Percentiles rank a stretch among this genome's conserved stretches.
Conservation (phyloP, 257 asterid species). For the Nyctanthes arbortristis region DNA sequence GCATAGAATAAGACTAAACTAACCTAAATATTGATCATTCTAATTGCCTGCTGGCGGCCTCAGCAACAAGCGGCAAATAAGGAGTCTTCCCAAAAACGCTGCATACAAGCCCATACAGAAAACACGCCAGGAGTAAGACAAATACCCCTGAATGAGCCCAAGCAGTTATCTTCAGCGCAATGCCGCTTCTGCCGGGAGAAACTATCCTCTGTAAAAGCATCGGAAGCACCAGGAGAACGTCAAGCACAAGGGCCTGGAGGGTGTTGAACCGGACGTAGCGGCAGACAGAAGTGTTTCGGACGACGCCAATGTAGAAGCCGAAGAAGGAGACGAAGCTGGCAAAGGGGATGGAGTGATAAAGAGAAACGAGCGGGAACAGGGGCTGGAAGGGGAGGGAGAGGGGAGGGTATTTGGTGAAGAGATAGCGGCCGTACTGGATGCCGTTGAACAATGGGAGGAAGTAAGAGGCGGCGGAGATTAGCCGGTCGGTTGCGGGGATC, state of each 20-base stretch:
- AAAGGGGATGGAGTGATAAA: no score
- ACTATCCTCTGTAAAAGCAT: constrained; percentile 75
- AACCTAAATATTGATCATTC: constrained; percentile 20
- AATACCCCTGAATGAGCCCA: constrained; percentile 69
- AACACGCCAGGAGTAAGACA: constrained; percentile 64
- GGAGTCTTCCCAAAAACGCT: constrained; percentile 83
- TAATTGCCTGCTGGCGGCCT: constrained; percentile 74
- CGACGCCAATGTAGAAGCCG: constrained; percentile 74
- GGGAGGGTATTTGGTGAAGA: constrained; percentile 68
- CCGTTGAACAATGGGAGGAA: constrained; percentile 89
- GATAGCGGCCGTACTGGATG: constrained; percentile 84
- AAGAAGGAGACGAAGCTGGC: constrained; percentile 88
- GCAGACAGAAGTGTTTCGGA: constrained; percentile 58
- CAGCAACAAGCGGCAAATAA: constrained; percentile 75
- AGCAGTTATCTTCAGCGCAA: constrained; percentile 54
- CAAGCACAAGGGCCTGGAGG: no score
- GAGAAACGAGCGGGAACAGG: constrained; percentile 62
- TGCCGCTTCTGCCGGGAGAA: constrained; percentile 65
- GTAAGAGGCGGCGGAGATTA: constrained; percentile 78
- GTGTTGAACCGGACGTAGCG: no score
- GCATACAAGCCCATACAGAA: constrained; percentile 63
- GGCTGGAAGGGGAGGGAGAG: constrained; percentile 74
- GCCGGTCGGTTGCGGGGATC: no score
- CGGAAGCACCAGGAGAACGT: constrained; percentile 79
- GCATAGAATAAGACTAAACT: not conserved